phyloP scores from a whole-genome alignment of 257 asterid genomes.

The Hygrophila difformis region DNA sequence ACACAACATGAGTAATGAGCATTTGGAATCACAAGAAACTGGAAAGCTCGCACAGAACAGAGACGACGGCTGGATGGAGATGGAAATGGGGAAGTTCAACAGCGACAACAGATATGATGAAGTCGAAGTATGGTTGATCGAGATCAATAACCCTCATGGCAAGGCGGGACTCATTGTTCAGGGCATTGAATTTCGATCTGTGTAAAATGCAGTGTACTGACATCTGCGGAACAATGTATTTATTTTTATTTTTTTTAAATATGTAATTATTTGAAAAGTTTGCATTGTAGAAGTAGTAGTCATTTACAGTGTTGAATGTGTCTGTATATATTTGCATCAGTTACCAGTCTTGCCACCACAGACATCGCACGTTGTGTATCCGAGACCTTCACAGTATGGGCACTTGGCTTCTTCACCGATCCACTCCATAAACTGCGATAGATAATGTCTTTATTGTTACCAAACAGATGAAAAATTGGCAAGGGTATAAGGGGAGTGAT shows the following conservation, averaged over 20 bases:
- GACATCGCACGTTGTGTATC: constrained; percentile 51
- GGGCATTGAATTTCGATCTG: constrained; percentile 61
- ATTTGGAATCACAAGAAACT: constrained; percentile 18
- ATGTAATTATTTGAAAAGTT: too few species aligned
- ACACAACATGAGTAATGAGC: constrained; percentile 9
- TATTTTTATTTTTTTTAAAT: too few species aligned
- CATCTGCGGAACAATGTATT: too few species aligned
- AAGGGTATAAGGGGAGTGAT: neutral
- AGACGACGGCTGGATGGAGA: constrained; percentile 59
- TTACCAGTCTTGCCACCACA: constrained; percentile 48
- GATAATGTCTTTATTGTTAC: constrained; percentile 1
- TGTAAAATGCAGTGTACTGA: too few species aligned
- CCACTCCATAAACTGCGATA: constrained; percentile 88
- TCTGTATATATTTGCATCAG: too few species aligned
- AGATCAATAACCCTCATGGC: constrained; percentile 24
- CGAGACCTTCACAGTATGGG: constrained; percentile 79
- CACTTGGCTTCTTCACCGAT: constrained; percentile 77
- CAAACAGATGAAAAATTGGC: neutral
- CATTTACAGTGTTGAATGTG: too few species aligned
- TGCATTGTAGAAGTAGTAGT: too few species aligned
- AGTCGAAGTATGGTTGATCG: constrained; percentile 46
- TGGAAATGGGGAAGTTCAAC: constrained; percentile 42
- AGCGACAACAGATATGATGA: constrained; percentile 22
- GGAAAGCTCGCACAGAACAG: constrained; percentile 31
- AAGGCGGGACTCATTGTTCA: constrained; percentile 48